These are phyloP conservation scores for Botrytis sinoallii DNA, from an alignment of 2,329 filamentous ascomycete genomes.

Conservation along the genomic window DNA sequence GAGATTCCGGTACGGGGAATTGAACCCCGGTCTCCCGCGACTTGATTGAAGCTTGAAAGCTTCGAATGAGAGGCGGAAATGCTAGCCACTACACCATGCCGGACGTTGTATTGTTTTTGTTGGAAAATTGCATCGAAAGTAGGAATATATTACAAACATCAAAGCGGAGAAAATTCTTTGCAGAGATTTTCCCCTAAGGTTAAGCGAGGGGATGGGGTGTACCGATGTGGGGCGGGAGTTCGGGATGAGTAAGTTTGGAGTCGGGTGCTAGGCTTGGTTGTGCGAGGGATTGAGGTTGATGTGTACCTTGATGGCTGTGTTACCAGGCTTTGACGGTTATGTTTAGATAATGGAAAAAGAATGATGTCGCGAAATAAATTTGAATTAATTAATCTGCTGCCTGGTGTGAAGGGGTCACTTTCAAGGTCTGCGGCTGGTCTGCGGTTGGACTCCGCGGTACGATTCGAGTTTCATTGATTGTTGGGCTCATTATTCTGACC, in stretches of 20 bases:
- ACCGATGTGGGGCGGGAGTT: background rate
- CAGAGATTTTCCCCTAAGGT: background rate
- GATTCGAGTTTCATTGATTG: too few species aligned
- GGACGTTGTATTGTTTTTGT: background rate
- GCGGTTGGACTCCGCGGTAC: too few species aligned
- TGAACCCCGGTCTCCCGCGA: constrained; percentile 3
- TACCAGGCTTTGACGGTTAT: background rate
- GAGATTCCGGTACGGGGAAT: background rate
- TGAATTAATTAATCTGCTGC: background rate
- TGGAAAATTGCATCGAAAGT: rapidly evolving
- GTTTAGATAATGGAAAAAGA: background rate
- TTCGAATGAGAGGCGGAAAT: background rate
- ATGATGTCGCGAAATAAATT: background rate
- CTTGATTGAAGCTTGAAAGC: background rate
- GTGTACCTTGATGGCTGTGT: too few species aligned
- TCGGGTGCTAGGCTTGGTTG: background rate
- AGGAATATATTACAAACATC: rapidly evolving
- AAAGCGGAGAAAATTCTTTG: background rate
- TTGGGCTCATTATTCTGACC: too few species aligned
- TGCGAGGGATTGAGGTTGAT: too few species aligned
- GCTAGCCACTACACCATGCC: constrained; percentile 8
- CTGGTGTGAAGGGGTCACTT: background rate
- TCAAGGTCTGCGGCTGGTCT: too few species aligned
- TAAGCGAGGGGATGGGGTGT: background rate
- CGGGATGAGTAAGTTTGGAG: background rate